These are phyloP conservation scores for Citrullus colocynthis DNA, from an alignment of 306 rosid species.

Conservation along the genomic window DNA sequence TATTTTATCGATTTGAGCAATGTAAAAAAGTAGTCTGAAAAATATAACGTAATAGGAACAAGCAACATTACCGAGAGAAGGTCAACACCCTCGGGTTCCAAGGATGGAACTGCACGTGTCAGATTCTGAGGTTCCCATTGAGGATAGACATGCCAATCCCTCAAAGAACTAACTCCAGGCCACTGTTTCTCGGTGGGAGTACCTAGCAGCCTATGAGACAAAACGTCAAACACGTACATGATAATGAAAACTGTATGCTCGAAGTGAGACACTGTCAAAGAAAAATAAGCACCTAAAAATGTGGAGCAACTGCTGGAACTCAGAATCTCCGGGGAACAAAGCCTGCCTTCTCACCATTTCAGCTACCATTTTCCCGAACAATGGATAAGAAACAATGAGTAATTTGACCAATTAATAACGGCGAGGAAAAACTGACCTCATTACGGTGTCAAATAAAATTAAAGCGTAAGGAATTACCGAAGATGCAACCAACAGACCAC, in stretches of 20 bases:
- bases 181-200: slow-evolving; percentile 78
- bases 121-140: slow-evolving; percentile 71
- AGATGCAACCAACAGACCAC: slow-evolving; percentile 97
- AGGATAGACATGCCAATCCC: slow-evolving; percentile 94
- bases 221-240: neutral
- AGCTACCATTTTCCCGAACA: slow-evolving; percentile 24
- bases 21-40: neutral
- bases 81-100: slow-evolving; percentile 70
- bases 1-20: neutral
- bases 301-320: slow-evolving; percentile 80
- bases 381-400: neutral
- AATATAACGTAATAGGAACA: neutral
- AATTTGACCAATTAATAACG: neutral
- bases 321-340: slow-evolving; percentile 86
- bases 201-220: slow-evolving; percentile 50
- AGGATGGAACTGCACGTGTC: slow-evolving; percentile 60
- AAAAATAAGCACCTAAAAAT: slow-evolving; percentile 45
- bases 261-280: neutral
- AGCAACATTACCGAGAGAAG: slow-evolving; percentile 49
- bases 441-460: no score
- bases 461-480: slow-evolving; percentile 23
- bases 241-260: neutral
- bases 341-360: slow-evolving; percentile 91
- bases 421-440: no score
- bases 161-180: slow-evolving; percentile 74